Conservation (phyloP, 441 rosid genomes). For the Pelargonium hybrid region DNA sequence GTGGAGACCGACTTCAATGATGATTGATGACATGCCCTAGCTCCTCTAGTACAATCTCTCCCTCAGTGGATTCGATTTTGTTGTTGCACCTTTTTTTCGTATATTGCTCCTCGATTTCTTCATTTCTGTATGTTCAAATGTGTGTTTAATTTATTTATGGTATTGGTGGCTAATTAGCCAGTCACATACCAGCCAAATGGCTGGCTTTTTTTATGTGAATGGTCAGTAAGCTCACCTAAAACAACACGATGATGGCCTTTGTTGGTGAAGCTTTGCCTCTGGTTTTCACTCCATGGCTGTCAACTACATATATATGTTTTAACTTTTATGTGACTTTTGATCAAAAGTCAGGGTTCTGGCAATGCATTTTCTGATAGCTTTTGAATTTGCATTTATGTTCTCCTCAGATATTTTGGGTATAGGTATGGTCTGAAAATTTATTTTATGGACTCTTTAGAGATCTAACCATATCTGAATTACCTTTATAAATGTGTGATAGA, state of each 20-base stretch:
- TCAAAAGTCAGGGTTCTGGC: too few relatives aligned
- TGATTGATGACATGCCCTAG: slow-evolving; percentile 55
- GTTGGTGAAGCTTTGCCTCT: background rate
- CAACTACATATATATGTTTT: background rate
- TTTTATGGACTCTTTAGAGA: too few relatives aligned
- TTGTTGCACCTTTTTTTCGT: slow-evolving; percentile 65
- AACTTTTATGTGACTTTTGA: background rate
- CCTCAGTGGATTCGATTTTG: slow-evolving; percentile 63
- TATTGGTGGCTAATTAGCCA: slow-evolving; percentile 22
- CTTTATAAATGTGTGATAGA: too few relatives aligned
- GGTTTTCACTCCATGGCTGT: background rate
- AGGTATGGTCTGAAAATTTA: too few relatives aligned
- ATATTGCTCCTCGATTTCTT: background rate
- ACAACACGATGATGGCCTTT: background rate
- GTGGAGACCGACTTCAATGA: slow-evolving; percentile 72
- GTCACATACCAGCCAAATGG: slow-evolving; percentile 9
- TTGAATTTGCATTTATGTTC: too few relatives aligned
- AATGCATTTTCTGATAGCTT: too few relatives aligned
- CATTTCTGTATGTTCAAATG: background rate
- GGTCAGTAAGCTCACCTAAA: slow-evolving; percentile 19
- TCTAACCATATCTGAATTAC: too few relatives aligned
- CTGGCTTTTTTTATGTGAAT: slow-evolving; percentile 15
- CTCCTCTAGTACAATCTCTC: slow-evolving; percentile 55
- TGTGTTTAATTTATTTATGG: background rate
- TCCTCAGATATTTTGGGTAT: too few relatives aligned